phyloP scores from a whole-genome alignment of 345 rosid species.

The Citrus hindsii region DNA sequence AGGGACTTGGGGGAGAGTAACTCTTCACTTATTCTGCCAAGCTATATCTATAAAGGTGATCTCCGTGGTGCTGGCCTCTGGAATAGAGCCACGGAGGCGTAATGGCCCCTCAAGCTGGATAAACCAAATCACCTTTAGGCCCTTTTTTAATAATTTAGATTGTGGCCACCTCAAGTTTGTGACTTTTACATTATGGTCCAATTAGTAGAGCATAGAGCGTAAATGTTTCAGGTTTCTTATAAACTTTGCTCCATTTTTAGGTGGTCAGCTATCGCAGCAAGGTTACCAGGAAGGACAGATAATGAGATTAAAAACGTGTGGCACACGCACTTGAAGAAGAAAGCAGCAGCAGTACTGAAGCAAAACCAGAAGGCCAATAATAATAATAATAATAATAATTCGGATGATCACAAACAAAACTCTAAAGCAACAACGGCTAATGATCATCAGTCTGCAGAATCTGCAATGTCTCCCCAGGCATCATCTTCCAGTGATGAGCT shows the following conservation, averaged over 20 bases:
- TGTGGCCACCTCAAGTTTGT: too few relatives aligned
- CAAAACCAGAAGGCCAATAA: conserved; percentile 18
- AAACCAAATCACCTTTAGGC: too few relatives aligned
- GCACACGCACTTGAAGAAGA: conserved; percentile 92
- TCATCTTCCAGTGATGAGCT: conserved; percentile 45
- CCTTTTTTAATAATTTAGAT: too few relatives aligned
- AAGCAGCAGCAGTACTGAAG: conserved; percentile 19
- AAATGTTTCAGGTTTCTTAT: not conserved
- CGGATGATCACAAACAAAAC: conserved; percentile 16
- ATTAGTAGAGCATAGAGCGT: too few relatives aligned
- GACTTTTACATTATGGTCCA: too few relatives aligned
- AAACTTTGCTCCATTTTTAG: conserved; percentile 26
- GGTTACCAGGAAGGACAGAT: conserved; percentile 81
- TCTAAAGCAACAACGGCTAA: not conserved
- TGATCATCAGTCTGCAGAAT: conserved; percentile 15
- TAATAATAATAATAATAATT: not conserved
- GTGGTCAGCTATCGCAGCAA: conserved; percentile 89
- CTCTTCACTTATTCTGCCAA: too few relatives aligned
- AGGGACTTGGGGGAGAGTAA: too few relatives aligned
- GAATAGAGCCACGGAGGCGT: too few relatives aligned
- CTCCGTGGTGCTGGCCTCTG: too few relatives aligned
- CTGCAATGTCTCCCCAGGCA: conserved; percentile 39
- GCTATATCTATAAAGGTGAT: too few relatives aligned
- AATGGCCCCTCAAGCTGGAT: too few relatives aligned
- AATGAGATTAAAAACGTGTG: conserved; percentile 90